Evolutionary conservation across 2,329 filamentous ascomycete genomes (phyloP).

Genomic region (Epichloe festucae): DNA sequence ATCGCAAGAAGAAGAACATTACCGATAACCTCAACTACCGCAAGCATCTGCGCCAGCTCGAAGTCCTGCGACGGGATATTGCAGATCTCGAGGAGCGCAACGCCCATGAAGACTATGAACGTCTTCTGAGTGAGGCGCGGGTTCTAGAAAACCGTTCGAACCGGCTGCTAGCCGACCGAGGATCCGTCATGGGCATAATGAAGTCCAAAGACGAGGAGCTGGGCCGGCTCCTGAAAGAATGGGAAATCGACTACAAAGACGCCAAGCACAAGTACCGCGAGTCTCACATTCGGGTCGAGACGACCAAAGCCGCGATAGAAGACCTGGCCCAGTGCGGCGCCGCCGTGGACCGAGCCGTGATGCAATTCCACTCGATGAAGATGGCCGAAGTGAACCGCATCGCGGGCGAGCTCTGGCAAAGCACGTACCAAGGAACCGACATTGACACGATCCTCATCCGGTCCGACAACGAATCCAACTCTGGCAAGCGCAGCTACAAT

Average conservation of each 20-base stretch:
- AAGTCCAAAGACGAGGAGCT: conserved; percentile 78
- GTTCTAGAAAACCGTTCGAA: conserved; percentile 56
- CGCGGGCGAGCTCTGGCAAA: conserved; percentile 91
- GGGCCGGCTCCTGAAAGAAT: conserved; percentile 59
- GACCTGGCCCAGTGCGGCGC: conserved; percentile 72
- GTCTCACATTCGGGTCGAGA: conserved; percentile 77
- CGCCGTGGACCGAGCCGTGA: conserved; percentile 89
- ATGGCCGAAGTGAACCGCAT: conserved; percentile 98
- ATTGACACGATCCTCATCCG: conserved; percentile 94
- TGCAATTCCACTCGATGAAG: conserved; percentile 91
- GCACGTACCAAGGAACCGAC: conserved; percentile 92
- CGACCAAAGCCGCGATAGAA: conserved; percentile 84
- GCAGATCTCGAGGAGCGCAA: conserved; percentile 62
- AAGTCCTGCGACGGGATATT: conserved; percentile 57
- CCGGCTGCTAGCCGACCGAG: conserved; percentile 57
- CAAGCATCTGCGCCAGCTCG: conserved; percentile 55
- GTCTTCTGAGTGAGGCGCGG: conserved; percentile 56
- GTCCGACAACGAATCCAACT: conserved; percentile 67
- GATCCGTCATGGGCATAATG: conserved; percentile 63
- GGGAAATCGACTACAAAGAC: conserved; percentile 75
- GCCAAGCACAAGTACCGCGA: conserved; percentile 72
- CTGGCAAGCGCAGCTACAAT: conserved; percentile 77
- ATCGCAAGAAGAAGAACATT: conserved; percentile 76
- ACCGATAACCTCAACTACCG: conserved; percentile 80
- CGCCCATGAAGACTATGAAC: conserved; percentile 68